These are phyloP conservation scores for Astrocystis sublimbata DNA, from an alignment of 495 filamentous ascomycete species.

Conservation along the genomic window DNA sequence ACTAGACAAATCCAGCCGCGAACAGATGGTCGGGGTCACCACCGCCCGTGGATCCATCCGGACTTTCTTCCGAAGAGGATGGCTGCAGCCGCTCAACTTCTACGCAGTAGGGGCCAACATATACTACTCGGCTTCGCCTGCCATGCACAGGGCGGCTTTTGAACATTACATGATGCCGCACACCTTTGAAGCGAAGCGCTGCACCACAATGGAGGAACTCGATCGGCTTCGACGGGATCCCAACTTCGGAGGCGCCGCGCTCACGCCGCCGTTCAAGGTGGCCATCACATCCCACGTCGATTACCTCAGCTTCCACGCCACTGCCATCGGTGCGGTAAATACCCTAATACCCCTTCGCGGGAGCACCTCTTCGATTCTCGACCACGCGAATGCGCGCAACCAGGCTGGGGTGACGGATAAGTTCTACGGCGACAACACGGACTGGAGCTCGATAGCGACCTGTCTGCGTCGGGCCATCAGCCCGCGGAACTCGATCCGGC, in stretches of 20 bases:
- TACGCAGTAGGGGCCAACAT: constrained; percentile 74
- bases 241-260: constrained; percentile 70
- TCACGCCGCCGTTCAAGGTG: constrained; percentile 76
- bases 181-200: constrained; percentile 65
- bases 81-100: constrained; percentile 68
- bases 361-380: constrained; percentile 57
- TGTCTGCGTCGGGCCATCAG: constrained; percentile 75
- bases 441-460: constrained; percentile 72
- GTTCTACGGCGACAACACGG: constrained; percentile 83
- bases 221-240: constrained; percentile 62
- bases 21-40: constrained; percentile 45
- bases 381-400: constrained; percentile 67
- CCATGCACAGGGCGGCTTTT: constrained; percentile 79
- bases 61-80: constrained; percentile 56
- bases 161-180: constrained; percentile 71
- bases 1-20: constrained; percentile 51
- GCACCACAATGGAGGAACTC: constrained; percentile 63
- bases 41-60: constrained; percentile 53
- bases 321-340: constrained; percentile 80
- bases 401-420: constrained; percentile 63
- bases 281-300: constrained; percentile 67
- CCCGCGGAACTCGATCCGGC: constrained; percentile 74
- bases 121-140: constrained; percentile 72
- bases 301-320: constrained; percentile 71
- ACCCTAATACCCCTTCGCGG: constrained; percentile 75